Evolutionary conservation across 805 yeast genomes (phyloP).

Genomic region (Metschnikowia arizonensis): DNA sequence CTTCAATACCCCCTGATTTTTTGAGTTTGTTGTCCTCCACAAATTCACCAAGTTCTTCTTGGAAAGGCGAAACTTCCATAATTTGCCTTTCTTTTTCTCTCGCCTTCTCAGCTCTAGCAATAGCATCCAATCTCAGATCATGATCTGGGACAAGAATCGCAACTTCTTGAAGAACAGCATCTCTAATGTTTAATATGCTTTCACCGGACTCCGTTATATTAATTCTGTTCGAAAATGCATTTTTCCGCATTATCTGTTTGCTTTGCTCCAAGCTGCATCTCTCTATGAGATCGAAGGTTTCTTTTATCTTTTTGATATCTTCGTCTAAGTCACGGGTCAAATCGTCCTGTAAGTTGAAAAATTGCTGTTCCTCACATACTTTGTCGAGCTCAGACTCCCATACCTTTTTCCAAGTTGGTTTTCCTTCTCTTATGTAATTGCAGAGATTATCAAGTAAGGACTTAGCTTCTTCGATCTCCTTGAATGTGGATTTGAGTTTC

Average conservation of each 20-base stretch:
- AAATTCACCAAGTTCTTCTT: constrained; percentile 80
- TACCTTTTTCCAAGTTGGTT: constrained; percentile 79
- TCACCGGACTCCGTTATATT: constrained; percentile 62
- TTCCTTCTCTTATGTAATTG: constrained; percentile 63
- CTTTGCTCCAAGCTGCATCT: constrained; percentile 76
- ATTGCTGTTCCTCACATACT: constrained; percentile 92
- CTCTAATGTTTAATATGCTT: constrained; percentile 55
- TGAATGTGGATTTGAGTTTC: constrained; percentile 61
- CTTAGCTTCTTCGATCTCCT: constrained; percentile 61
- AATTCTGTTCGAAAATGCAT: constrained; percentile 36
- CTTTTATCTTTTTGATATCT: constrained; percentile 74
- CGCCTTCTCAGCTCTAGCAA: constrained; percentile 77
- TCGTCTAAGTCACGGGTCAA: constrained; percentile 72
- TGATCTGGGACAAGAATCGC: constrained; percentile 78
- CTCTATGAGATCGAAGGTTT: constrained; percentile 77
- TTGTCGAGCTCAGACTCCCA: constrained; percentile 91
- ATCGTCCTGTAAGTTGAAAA: constrained; percentile 85
- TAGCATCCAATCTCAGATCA: constrained; percentile 80
- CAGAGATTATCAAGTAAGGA: constrained; percentile 49
- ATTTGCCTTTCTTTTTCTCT: constrained; percentile 67
- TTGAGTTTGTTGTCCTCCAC: constrained; percentile 74
- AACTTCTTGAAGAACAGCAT: constrained; percentile 79
- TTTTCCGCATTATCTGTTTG: constrained; percentile 49
- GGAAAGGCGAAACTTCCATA: constrained; percentile 59
- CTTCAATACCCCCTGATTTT: constrained; percentile 86